These are phyloP conservation scores for Ceratocystis papillata DNA, from an alignment of 2,329 filamentous ascomycete genomes.

Conservation along the genomic window DNA sequence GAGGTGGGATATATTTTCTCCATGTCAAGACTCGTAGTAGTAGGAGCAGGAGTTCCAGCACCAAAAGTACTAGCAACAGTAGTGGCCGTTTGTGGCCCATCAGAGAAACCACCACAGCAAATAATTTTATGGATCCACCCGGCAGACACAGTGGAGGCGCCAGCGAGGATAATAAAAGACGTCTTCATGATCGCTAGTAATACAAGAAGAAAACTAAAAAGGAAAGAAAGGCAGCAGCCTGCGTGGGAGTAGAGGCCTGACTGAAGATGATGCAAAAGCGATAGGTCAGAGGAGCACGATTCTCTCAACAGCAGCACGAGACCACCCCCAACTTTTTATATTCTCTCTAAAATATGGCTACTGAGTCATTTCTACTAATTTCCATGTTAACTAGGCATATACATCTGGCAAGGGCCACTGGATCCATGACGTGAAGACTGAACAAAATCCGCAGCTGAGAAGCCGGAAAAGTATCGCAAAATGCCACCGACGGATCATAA, in stretches of 20 bases:
- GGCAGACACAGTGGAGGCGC: neutral
- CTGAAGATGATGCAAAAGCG: neutral
- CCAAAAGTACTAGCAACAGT: too few relatives aligned
- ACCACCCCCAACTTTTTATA: neutral
- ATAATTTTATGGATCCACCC: accelerated
- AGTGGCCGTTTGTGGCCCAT: neutral
- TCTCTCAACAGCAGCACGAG: neutral
- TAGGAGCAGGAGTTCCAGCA: too few relatives aligned
- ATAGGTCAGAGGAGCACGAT: neutral
- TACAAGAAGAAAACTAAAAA: too few relatives aligned
- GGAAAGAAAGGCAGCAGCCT: neutral
- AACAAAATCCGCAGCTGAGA: neutral
- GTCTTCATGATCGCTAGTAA: neutral
- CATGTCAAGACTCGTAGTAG: too few relatives aligned
- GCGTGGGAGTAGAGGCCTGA: neutral
- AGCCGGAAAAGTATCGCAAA: neutral
- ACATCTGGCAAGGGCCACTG: neutral
- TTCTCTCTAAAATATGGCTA: neutral
- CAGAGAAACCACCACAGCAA: neutral
- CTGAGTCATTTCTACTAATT: neutral
- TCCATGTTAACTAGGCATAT: neutral
- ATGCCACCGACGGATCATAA: too few relatives aligned
- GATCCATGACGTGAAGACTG: neutral
- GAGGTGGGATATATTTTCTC: too few relatives aligned
- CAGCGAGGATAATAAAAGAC: neutral